Conservation (phyloP, 164 flowering plant genomes). For the Vitis labrusca region DNA sequence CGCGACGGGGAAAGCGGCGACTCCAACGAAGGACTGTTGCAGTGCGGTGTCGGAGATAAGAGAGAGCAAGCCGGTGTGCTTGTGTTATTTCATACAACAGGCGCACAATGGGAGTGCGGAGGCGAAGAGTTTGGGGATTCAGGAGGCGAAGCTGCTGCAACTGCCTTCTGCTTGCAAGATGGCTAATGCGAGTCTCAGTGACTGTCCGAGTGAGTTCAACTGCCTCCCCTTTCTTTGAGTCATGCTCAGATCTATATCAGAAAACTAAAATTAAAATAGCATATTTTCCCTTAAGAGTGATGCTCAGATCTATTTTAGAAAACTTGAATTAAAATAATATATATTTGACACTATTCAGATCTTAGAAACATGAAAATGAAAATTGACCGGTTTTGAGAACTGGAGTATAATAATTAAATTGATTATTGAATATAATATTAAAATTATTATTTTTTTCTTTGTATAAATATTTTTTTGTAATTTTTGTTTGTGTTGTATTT, state of each 20-base stretch:
- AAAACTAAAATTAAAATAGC: background rate
- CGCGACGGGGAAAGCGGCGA: conserved; percentile 45
- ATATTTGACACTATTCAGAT: too few relatives aligned
- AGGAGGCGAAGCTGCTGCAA: conserved; percentile 47
- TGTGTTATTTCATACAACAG: conserved; percentile 60
- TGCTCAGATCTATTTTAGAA: background rate
- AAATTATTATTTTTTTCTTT: too few relatives aligned
- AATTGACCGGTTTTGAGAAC: too few relatives aligned
- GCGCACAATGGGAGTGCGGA: conserved; percentile 38
- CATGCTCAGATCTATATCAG: background rate
- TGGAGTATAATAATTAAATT: background rate
- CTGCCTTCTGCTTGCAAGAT: conserved; percentile 60
- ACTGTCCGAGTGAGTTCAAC: conserved; percentile 59
- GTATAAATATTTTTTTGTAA: too few relatives aligned
- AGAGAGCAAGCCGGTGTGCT: conserved; percentile 47
- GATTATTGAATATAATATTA: too few relatives aligned
- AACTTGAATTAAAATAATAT: background rate
- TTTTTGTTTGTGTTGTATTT: too few relatives aligned
- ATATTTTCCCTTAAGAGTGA: conserved; percentile 1
- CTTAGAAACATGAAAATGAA: too few relatives aligned
- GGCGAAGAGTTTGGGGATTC: conserved; percentile 56
- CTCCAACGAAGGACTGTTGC: conserved; percentile 64
- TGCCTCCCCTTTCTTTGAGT: conserved; percentile 8
- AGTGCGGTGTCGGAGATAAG: conserved; percentile 32
- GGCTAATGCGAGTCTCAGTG: conserved; percentile 36